phyloP scores from a whole-genome alignment of 371 early-diverging fungal genomes.

The Mucor indicus region DNA sequence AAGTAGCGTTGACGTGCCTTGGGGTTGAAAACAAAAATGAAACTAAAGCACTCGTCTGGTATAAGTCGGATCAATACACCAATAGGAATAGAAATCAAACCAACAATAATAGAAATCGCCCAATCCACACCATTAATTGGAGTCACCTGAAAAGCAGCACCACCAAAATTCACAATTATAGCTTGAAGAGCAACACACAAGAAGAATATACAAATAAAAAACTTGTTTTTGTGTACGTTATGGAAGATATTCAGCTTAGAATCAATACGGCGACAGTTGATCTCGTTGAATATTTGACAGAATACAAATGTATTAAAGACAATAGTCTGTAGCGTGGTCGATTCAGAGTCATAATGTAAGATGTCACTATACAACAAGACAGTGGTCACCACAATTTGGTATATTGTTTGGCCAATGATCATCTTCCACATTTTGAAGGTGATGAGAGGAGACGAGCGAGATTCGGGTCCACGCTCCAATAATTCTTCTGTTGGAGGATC shows the following conservation, averaged over 20 bases:
- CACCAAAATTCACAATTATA: conserved; percentile 59
- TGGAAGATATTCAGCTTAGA: conserved; percentile 57
- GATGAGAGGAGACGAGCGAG: conserved; percentile 58
- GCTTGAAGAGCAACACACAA: conserved; percentile 49
- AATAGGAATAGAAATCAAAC: conserved; percentile 60
- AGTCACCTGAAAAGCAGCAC: conserved; percentile 49
- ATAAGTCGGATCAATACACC: conserved; percentile 67
- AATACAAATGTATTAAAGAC: conserved; percentile 83
- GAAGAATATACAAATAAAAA: conserved; percentile 56
- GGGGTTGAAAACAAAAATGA: conserved; percentile 25
- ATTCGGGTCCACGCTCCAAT: conserved; percentile 56
- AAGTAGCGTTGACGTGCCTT: conserved; percentile 26
- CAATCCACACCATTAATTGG: conserved; percentile 54
- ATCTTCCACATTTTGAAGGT: conserved; percentile 68
- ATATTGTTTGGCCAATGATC: conserved; percentile 58
- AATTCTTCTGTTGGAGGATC: conserved; percentile 65
- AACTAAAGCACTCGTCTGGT: conserved; percentile 47
- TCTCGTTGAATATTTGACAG: conserved; percentile 76
- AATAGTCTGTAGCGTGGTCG: conserved; percentile 49
- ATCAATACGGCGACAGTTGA: conserved; percentile 68
- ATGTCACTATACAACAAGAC: conserved; percentile 49
- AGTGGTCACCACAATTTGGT: conserved; percentile 54
- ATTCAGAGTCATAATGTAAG: conserved; percentile 23
- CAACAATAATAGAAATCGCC: conserved; percentile 62
- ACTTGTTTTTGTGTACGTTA: conserved; percentile 47